Base-by-base conservation (phyloP, 2,329 filamentous ascomycete genomes). In the Parafenestella ontariensis region DNA sequence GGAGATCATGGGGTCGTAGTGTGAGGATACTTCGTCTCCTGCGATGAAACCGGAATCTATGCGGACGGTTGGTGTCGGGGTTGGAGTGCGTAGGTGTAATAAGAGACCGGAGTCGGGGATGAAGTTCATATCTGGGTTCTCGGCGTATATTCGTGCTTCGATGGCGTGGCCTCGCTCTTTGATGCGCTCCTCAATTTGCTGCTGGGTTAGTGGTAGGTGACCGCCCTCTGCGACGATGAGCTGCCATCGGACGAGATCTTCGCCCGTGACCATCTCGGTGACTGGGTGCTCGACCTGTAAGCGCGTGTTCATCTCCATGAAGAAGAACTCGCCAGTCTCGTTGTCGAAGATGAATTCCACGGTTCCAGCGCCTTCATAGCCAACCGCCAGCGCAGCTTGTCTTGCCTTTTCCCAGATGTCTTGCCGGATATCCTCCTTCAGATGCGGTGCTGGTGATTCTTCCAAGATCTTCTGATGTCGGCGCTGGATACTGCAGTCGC, bases 1-100 rank as follows among this genome's bases (percentile, higher is more conserved):
- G 40, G 95, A 91, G 64, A 99, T 96, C 95, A 99, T 99, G 24
- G 95, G 95, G 66, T 99, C 95, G 76, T 99, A 99, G 49, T 95
- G 91, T 54, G 94, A 91, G 0, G 93, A 96, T 2, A 99, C 91
- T 59, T 92, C 91, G 72, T 96, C 94, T 23, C 95, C 95, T 64
- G 92, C 84, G 24, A 93, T 86, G 73, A 98, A 98, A 1, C 95
- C 95, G 41, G 93, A 92, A 70, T 99, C 95, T 61, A 99, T 92
- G 36, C 95, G 88, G 28, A 98, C 85, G 59, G 92, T 89, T 0
- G 89, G 83, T 33, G 86, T 84, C 5, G 84, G 79, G 44, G 79
- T 74, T 0, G 94, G 93, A 1, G 90, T 92, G 29, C 86, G 84
- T 10, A 98, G 85, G 73, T 97, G 91, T 5, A 96, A 82, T 0